Conservation (phyloP, 1,284 basidiomycete genomes). For the Rhodotorula sp. region DNA sequence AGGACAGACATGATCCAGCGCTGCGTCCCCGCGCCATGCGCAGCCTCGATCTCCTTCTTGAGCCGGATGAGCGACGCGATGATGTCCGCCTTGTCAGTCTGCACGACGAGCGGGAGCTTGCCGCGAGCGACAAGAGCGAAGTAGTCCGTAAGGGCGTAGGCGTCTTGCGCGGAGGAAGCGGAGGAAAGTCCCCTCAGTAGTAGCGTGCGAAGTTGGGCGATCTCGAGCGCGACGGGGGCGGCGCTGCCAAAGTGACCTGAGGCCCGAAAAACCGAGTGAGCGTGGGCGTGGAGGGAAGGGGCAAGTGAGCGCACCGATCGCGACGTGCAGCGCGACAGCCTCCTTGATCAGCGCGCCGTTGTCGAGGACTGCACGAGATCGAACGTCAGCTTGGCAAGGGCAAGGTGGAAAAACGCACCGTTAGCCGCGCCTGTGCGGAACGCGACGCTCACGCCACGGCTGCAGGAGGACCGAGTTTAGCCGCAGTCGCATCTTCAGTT, state of each 20-base stretch:
- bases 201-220: conserved; percentile 67
- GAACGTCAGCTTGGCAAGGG: neutral
- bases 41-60: conserved; percentile 69
- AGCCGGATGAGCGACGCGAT: conserved; percentile 73
- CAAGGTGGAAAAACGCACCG: conserved; percentile 45
- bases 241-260: conserved; percentile 50
- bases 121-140: conserved; percentile 48
- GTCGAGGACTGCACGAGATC: conserved; percentile 55
- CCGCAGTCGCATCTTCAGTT: conserved; percentile 43
- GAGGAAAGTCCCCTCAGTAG: conserved; percentile 56
- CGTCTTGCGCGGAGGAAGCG: no score
- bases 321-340: conserved; percentile 70
- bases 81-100: conserved; percentile 69
- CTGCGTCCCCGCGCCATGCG: conserved; percentile 55
- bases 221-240: conserved; percentile 62
- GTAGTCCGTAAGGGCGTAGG: conserved; percentile 42
- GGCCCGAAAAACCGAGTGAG: no score
- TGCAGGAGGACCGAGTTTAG: conserved; percentile 6
- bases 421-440: conserved; percentile 67
- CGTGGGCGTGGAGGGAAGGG: neutral
- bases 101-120: conserved; percentile 66
- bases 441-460: conserved; percentile 58
- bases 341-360: conserved; percentile 67
- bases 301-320: conserved; percentile 53
- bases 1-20: conserved; percentile 60